phyloP scores from a whole-genome alignment of 1,139 yeast species.

The Saccharomyces pastorianus region DNA sequence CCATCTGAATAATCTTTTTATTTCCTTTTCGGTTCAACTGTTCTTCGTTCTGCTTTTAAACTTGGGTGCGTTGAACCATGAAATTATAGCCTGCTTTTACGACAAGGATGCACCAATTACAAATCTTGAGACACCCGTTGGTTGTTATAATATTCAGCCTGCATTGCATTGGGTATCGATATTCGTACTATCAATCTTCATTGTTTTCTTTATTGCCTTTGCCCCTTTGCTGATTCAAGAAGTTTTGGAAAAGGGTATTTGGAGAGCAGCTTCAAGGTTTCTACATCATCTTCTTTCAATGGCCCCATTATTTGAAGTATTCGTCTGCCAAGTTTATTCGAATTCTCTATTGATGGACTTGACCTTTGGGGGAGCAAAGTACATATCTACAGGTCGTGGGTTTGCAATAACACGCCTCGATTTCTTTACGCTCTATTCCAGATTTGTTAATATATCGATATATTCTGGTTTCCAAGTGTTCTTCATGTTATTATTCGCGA shows the following conservation, averaged over 20 bases:
- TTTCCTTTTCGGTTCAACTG: constrained; percentile 63
- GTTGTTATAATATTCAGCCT: constrained; percentile 70
- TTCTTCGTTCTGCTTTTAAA: constrained; percentile 62
- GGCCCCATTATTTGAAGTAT: constrained; percentile 81
- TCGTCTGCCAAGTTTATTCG: constrained; percentile 79
- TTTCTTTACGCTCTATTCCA: constrained; percentile 52
- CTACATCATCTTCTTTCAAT: constrained; percentile 59
- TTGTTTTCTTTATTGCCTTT: constrained; percentile 77
- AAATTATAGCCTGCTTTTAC: constrained; percentile 49
- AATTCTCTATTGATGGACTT: constrained; percentile 60
- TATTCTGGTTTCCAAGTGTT: constrained; percentile 57
- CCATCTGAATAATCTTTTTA: constrained; percentile 74
- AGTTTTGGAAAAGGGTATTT: constrained; percentile 63
- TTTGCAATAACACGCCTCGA: constrained; percentile 66
- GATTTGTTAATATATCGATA: constrained; percentile 57
- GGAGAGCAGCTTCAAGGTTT: constrained; percentile 54
- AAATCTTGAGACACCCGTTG: constrained; percentile 55
- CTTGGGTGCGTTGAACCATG: constrained; percentile 58
- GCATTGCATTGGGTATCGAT: constrained; percentile 73
- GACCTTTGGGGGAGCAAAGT: constrained; percentile 74
- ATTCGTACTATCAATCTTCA: constrained; percentile 72
- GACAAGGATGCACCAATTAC: constrained; percentile 50
- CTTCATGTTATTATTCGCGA: constrained; percentile 53
- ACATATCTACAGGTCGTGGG: constrained; percentile 80
- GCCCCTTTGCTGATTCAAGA: constrained; percentile 76